Evolutionary conservation across 192 early-diverging fungal genomes (phyloP).

Genomic region (Coemansia sp.): DNA sequence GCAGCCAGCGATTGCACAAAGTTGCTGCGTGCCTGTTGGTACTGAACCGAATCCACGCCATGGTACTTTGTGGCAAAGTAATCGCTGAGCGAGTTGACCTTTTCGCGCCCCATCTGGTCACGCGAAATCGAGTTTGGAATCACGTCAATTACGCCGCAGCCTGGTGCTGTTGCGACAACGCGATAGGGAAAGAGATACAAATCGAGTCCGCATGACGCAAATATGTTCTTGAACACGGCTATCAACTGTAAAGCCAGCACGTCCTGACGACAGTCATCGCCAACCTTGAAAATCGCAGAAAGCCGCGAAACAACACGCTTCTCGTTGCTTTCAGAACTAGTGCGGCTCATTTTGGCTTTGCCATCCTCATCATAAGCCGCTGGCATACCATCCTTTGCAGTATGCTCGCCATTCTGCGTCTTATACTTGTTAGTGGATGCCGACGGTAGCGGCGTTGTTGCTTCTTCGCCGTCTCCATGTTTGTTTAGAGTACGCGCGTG

Average conservation of each 20-base stretch:
- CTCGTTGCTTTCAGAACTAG: background rate
- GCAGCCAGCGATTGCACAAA: conserved; percentile 96
- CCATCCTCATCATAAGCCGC: background rate
- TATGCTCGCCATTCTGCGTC: background rate
- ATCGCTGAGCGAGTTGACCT: conserved; percentile 95
- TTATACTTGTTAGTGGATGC: background rate
- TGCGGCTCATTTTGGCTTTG: background rate
- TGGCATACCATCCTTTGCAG: background rate
- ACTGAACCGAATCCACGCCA: conserved; percentile 82
- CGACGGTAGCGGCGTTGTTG: background rate
- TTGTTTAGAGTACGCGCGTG: conserved; percentile 12
- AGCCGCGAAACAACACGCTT: conserved; percentile 60
- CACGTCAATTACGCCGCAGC: conserved; percentile 98
- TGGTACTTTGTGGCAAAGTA: conserved; percentile 95
- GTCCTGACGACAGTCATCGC: conserved; percentile 99
- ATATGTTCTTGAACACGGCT: conserved; percentile 96
- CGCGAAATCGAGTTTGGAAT: conserved; percentile 96
- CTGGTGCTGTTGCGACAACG: conserved; percentile 95
- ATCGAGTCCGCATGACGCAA: conserved; percentile 85
- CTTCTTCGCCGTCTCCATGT: background rate
- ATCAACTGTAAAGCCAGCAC: conserved; percentile 97
- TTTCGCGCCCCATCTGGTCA: conserved; percentile 97
- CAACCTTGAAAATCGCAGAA: conserved; percentile 98
- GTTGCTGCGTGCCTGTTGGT: conserved; percentile 88
- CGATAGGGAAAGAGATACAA: conserved; percentile 97